These are phyloP conservation scores for Psilocybe subaeruginosa DNA, from an alignment of 768 basidiomycete species.

Conservation along the genomic window DNA sequence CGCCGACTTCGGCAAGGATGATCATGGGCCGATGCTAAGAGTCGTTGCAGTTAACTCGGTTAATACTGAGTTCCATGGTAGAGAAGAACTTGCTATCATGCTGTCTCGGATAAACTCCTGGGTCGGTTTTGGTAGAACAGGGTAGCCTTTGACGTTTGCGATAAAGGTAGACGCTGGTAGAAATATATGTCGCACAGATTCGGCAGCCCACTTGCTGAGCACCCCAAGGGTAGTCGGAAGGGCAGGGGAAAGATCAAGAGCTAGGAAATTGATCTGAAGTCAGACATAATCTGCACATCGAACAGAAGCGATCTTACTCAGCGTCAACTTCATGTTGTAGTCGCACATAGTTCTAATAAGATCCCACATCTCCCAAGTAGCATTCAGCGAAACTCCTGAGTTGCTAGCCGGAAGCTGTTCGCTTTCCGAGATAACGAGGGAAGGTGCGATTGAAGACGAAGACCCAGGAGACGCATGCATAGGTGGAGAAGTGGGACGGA, in stretches of 20 bases:
- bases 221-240: constrained; percentile 79
- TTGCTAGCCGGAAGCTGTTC: constrained; percentile 30
- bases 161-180: constrained; percentile 92
- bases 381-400: constrained; percentile 62
- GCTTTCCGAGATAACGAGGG: constrained; percentile 38
- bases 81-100: constrained; percentile 67
- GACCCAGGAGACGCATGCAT: constrained; percentile 18
- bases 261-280: constrained; percentile 42
- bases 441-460: constrained; percentile 29
- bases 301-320: constrained; percentile 51
- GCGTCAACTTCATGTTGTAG: constrained; percentile 72
- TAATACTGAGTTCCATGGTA: constrained; percentile 13
- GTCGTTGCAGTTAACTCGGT: constrained; percentile 12
- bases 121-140: constrained; percentile 91
- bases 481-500: constrained; percentile 2
- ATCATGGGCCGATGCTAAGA: constrained; percentile 82
- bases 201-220: constrained; percentile 88
- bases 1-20: constrained; percentile 73
- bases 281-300: constrained; percentile 8
- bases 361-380: constrained; percentile 99
- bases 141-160: constrained; percentile 94
- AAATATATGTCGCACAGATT: constrained; percentile 88
- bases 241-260: constrained; percentile 89
- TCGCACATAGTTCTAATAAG: constrained; percentile 88
- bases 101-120: constrained; percentile 90